These are phyloP conservation scores for Cryptosporidium parvum DNA, from an alignment of 169 alveolate genomes.

Conservation along the genomic window DNA sequence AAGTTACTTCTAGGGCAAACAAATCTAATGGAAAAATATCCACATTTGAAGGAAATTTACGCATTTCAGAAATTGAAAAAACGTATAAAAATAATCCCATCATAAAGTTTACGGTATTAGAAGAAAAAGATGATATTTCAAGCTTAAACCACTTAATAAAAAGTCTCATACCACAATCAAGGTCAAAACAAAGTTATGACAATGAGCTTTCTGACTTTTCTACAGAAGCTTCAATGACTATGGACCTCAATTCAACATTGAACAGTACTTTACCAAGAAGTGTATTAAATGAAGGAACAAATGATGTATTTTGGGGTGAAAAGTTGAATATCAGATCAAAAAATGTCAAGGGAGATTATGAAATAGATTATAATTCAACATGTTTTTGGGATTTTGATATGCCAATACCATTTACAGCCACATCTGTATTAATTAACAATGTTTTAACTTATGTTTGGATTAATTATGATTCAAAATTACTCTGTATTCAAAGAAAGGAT, in stretches of 20 bases:
- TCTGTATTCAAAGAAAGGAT: constrained; percentile 63
- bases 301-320: constrained; percentile 73
- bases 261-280: constrained; percentile 47
- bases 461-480: constrained; percentile 48
- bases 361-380: neutral
- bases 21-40: neutral
- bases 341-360: constrained; percentile 24
- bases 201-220: constrained; percentile 19
- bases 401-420: constrained; percentile 74
- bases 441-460: constrained; percentile 65
- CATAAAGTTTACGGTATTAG: constrained; percentile 41
- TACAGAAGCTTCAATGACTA: constrained; percentile 25
- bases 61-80: neutral
- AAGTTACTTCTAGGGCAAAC: neutral
- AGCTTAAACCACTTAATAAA: constrained; percentile 38
- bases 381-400: constrained; percentile 72
- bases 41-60: neutral
- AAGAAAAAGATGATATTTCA: constrained; percentile 62
- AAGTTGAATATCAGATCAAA: constrained; percentile 17
- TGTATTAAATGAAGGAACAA: constrained; percentile 50
- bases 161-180: constrained; percentile 38
- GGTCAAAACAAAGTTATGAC: neutral
- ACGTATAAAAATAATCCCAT: neutral
- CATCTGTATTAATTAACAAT: constrained; percentile 44
- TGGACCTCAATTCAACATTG: constrained; percentile 3